Percentiles rank a stretch among this genome's conserved stretches.
Conservation (phyloP, 768 basidiomycete species). For the Lactarius hengduanensis region DNA sequence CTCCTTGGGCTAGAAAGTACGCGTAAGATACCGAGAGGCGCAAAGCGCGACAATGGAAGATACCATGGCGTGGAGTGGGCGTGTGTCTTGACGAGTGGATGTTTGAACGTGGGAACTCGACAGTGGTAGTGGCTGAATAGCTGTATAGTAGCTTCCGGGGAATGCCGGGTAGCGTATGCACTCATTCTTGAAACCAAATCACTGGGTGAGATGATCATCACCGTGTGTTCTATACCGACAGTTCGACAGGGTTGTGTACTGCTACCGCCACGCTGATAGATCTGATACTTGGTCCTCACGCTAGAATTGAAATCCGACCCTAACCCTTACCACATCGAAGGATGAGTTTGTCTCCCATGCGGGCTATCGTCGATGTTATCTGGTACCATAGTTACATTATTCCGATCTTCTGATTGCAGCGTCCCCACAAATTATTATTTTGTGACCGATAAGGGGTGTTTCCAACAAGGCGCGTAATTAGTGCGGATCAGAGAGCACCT, state of each 20-base stretch:
- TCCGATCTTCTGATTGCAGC: too few species aligned
- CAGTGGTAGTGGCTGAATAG: slow-evolving; percentile 16
- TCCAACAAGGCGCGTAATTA: background rate
- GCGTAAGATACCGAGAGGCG: background rate
- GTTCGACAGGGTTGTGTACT: too few species aligned
- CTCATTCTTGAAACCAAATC: too few species aligned
- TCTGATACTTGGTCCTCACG: too few species aligned
- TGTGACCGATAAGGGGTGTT: background rate
- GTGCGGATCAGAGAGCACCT: background rate
- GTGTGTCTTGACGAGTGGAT: background rate
- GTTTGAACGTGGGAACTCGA: background rate
- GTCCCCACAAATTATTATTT: background rate
- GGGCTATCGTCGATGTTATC: too few species aligned
- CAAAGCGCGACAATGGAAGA: background rate
- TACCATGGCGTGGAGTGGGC: slow-evolving; percentile 16
- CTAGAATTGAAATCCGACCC: too few species aligned
- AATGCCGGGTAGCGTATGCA: slow-evolving; percentile 2
- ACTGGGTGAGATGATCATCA: too few species aligned
- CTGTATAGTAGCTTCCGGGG: slow-evolving; percentile 21
- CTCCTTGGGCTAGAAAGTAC: slow-evolving; percentile 78
- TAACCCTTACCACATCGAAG: too few species aligned
- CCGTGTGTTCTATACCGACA: too few species aligned
- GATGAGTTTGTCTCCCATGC: too few species aligned
- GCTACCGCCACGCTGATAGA: too few species aligned
- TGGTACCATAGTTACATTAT: too few species aligned